These are phyloP conservation scores for Aspergillus incahuasiensis DNA, from an alignment of 495 filamentous ascomycete species.

Conservation along the genomic window DNA sequence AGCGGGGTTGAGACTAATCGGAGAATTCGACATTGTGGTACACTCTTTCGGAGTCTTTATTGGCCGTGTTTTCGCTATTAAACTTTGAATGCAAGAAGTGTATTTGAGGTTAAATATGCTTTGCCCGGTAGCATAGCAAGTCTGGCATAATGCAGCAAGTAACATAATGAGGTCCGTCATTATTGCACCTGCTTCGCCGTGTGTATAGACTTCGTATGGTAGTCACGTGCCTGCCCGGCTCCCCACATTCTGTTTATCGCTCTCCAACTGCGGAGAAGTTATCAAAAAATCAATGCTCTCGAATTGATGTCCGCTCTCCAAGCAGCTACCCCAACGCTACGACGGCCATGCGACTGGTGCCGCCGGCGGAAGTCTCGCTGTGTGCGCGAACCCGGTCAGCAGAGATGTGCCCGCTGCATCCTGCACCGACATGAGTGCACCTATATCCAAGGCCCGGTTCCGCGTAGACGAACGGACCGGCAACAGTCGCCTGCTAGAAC, in stretches of 20 bases:
- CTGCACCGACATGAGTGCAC: constrained; percentile 18
- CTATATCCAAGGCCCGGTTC: constrained; percentile 13
- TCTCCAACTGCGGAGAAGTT: neutral
- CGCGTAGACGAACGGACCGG: constrained; percentile 8
- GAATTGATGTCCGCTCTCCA: neutral
- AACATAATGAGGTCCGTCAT: neutral
- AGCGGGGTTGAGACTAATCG: neutral
- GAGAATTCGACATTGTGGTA: neutral
- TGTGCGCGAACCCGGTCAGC: constrained; percentile 10
- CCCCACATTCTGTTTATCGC: neutral
- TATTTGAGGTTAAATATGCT: neutral
- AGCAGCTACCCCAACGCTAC: neutral
- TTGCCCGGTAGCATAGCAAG: neutral
- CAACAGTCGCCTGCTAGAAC: constrained; percentile 1
- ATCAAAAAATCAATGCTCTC: neutral
- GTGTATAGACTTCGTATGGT: too few relatives aligned
- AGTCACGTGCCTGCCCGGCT: neutral
- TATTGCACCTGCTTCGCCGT: neutral
- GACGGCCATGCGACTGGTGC: constrained; percentile 18
- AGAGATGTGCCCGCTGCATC: constrained; percentile 16
- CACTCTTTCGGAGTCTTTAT: neutral
- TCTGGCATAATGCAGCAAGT: too few relatives aligned
- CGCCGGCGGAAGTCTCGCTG: constrained; percentile 20
- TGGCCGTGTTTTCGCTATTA: neutral
- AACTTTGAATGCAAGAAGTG: neutral